These are phyloP conservation scores for Quillaja saponaria DNA, from an alignment of 306 rosid species.

Conservation along the genomic window DNA sequence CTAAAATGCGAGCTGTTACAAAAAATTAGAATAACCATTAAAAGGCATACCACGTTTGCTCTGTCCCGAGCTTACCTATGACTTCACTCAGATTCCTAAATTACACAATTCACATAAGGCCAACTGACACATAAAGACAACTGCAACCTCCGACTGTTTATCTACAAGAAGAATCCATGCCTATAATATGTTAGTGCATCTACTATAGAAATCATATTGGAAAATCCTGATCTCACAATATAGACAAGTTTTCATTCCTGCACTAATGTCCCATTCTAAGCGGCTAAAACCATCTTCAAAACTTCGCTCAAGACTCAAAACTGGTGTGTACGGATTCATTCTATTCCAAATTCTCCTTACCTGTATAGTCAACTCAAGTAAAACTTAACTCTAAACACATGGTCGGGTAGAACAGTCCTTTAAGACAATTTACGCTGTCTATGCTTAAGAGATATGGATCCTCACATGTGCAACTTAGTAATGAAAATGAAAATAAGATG, in stretches of 20 bases:
- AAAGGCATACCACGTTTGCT: too few species aligned
- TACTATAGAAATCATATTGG: too few species aligned
- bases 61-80: too few species aligned
- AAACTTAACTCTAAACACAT: background rate
- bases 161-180: background rate
- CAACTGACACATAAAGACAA: background rate
- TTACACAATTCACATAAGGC: background rate
- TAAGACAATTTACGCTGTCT: background rate
- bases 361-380: background rate
- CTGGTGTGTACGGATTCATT: background rate
- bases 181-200: too few species aligned
- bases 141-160: background rate
- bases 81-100: background rate
- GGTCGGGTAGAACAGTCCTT: background rate
- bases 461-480: background rate
- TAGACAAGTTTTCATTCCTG: background rate
- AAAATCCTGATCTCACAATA: too few species aligned
- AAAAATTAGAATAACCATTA: too few species aligned
- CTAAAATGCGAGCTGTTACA: background rate
- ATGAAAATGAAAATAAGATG: background rate
- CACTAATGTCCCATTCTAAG: background rate
- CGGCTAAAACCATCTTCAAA: constrained; percentile 2
- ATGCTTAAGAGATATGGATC: too few species aligned
- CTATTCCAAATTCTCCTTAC: constrained; percentile 1
- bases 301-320: constrained; percentile 2